Evolutionary conservation across 805 yeast genomes (phyloP), one percentile per base, ranked within the genome.

Genomic region (Pichia ethanolica): DNA sequence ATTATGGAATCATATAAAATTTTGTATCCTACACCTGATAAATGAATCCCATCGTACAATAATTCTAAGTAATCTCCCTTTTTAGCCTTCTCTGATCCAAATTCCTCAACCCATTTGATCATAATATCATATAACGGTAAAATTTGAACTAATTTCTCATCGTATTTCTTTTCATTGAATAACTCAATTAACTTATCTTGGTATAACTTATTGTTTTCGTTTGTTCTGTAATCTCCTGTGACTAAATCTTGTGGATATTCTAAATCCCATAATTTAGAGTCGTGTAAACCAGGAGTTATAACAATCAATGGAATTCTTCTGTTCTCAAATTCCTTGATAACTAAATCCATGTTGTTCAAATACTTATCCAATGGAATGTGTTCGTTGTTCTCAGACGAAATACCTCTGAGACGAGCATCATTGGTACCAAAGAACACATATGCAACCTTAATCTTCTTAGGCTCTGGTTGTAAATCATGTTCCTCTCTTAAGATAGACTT

Each of bases 371-470:
- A 20, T 1, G 78, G 76, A 9, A 87, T 87, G 43, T 56, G 61
- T 46, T 59, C 66, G 1, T 45, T 50, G 38, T 58, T 56, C 54
- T 76, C 80, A 4, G 61, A 59, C 5, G 74, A 74, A 1, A 61
- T 69, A 7, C 63, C 65, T 8, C 40, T 46, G 1, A 28, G 12
- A 8, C 67, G 55, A 5, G 77, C 72, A 63, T 89, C 97, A 59
- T 89, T 89, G 11, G 96, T 77, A 5, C 97, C 97, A 57, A 87
- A 80, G 60, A 85, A 89, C 2, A 89, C 67, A 10, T 81, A 78
- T 51, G 80, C 70, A 11, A 66, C 40, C 39, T 57, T 59, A 46
- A 79, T 67, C 50, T 64, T 61, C 37, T 65, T 61, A 4, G 52
- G 55, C 5, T 57, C 68, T 1, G 64, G 59, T 28, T 49, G 55